Evolutionary conservation across 2,329 filamentous ascomycete genomes (phyloP).

Genomic region (Phoma sp.): DNA sequence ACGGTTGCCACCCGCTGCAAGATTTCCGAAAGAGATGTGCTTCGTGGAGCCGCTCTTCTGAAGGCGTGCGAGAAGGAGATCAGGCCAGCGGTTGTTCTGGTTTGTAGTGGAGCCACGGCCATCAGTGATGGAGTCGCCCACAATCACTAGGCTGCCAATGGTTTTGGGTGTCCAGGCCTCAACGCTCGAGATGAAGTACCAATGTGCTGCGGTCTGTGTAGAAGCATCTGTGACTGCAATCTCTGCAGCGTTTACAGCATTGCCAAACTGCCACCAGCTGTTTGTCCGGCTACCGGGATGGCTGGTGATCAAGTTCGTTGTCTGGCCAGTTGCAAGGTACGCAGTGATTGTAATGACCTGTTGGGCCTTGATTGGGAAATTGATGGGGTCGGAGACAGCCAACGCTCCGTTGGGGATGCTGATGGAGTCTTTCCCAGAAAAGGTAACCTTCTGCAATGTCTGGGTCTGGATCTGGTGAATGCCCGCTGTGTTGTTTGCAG

Average conservation of each 20-base stretch:
- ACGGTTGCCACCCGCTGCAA: constrained; percentile 72
- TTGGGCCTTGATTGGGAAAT: constrained; percentile 59
- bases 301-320: constrained; percentile 63
- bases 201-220: constrained; percentile 51
- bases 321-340: constrained; percentile 64
- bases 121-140: constrained; percentile 71
- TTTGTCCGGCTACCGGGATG: constrained; percentile 71
- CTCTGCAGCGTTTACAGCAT: constrained; percentile 59
- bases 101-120: constrained; percentile 66
- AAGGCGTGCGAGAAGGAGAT: constrained; percentile 53
- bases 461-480: constrained; percentile 58
- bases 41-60: constrained; percentile 49
- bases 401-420: constrained; percentile 62
- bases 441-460: constrained; percentile 63
- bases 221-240: constrained; percentile 51
- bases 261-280: constrained; percentile 64
- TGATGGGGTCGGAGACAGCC: constrained; percentile 66
- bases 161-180: constrained; percentile 59
- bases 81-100: constrained; percentile 60
- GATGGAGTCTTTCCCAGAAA: constrained; percentile 60
- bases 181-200: constrained; percentile 65
- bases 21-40: constrained; percentile 65
- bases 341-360: constrained; percentile 64
- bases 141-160: constrained; percentile 57
- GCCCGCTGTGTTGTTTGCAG: constrained; percentile 61